These are phyloP conservation scores for Trametes sp. DNA, from an alignment of 1,284 basidiomycete species.

Conservation along the genomic window DNA sequence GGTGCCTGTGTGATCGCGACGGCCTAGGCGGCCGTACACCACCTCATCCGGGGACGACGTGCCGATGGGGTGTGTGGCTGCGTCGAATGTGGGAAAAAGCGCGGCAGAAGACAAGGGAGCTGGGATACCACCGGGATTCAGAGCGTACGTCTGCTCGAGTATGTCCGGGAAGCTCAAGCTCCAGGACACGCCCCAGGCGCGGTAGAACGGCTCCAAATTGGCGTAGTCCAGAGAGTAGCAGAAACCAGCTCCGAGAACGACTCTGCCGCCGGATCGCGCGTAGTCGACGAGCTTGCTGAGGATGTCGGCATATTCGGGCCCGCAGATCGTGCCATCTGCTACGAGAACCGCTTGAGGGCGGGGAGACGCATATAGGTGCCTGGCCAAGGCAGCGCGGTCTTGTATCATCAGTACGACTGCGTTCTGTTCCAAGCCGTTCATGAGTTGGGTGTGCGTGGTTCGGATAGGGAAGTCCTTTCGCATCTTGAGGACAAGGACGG, in stretches of 20 bases:
- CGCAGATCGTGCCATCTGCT: background rate
- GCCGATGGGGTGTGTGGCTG: background rate
- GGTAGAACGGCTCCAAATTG: background rate
- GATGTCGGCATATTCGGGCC: background rate
- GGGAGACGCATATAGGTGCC: background rate
- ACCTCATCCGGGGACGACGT: background rate
- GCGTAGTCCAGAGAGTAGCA: conserved; percentile 10
- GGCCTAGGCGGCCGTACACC: background rate
- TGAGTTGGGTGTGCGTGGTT: background rate
- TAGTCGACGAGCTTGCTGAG: conserved; percentile 15
- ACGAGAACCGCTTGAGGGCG: background rate
- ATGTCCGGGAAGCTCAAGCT: background rate
- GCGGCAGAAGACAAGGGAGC: background rate
- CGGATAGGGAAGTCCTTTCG: background rate
- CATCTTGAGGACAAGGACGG: background rate
- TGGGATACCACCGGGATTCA: background rate
- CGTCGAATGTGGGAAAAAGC: background rate
- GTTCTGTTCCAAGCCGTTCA: background rate
- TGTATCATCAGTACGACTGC: background rate
- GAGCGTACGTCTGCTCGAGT: background rate
- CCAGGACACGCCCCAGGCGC: background rate
- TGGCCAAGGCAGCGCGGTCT: background rate
- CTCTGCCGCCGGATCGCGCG: conserved; percentile 24
- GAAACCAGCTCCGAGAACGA: conserved; percentile 28
- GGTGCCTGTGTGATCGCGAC: background rate